Conservation (phyloP, 768 basidiomycete species). For the Obba rivulosa region DNA sequence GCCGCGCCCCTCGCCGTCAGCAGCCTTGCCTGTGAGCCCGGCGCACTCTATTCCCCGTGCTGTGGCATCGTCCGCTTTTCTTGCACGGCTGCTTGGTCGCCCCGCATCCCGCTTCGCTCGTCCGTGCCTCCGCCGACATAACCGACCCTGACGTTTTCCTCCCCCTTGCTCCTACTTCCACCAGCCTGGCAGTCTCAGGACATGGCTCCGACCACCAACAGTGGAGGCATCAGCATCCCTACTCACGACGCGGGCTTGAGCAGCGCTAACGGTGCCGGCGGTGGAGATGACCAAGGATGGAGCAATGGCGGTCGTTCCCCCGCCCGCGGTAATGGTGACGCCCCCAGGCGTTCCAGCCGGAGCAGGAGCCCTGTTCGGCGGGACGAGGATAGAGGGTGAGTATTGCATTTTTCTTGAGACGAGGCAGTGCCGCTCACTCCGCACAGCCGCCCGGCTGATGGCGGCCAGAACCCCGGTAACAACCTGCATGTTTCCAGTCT, state of each 20-base stretch:
- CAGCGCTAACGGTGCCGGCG: slow-evolving; percentile 40
- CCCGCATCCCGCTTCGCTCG: slow-evolving; percentile 16
- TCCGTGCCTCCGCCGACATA: slow-evolving; percentile 27
- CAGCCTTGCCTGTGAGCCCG: slow-evolving; percentile 9
- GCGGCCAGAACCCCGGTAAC: slow-evolving; percentile 51
- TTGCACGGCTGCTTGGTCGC: slow-evolving; percentile 18
- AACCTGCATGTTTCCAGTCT: slow-evolving; percentile 62
- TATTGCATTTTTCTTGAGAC: neutral
- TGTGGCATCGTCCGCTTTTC: slow-evolving; percentile 6
- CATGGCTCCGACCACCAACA: slow-evolving; percentile 49
- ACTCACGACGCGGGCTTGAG: slow-evolving; percentile 39
- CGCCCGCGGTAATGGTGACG: slow-evolving; percentile 40
- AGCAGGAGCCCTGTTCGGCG: slow-evolving; percentile 70
- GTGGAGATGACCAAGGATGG: slow-evolving; percentile 56
- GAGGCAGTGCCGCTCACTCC: neutral
- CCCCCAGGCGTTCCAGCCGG: slow-evolving; percentile 64
- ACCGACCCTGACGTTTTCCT: slow-evolving; percentile 39
- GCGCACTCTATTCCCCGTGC: slow-evolving; percentile 4
- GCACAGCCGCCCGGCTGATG: neutral
- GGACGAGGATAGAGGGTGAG: slow-evolving; percentile 50
- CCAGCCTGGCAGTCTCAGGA: slow-evolving; percentile 85
- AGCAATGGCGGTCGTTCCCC: slow-evolving; percentile 38
- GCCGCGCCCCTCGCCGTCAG: slow-evolving; percentile 8
- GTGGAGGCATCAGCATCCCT: slow-evolving; percentile 65
- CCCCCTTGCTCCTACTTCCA: slow-evolving; percentile 30